Conservation (phyloP, 352 stramenopile genomes). For the Phytopythium delawarense region DNA sequence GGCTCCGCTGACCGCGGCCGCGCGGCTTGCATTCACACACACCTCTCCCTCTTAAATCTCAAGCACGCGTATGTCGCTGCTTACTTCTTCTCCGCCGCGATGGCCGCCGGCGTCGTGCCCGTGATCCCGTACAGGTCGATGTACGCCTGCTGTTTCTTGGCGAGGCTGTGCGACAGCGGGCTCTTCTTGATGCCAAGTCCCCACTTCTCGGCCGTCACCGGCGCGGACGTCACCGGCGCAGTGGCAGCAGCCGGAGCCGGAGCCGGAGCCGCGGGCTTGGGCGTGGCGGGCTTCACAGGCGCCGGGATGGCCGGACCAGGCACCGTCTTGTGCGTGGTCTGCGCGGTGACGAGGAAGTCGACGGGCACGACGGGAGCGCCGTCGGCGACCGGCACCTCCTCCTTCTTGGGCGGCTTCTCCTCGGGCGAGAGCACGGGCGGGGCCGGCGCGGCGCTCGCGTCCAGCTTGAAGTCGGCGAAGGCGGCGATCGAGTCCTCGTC, state of each 20-base stretch:
- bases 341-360: conserved; percentile 65
- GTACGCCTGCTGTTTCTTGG: conserved; percentile 85
- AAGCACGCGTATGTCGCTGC: not conserved
- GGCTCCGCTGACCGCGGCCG: not conserved
- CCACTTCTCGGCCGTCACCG: conserved; percentile 58
- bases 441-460: conserved; percentile 35
- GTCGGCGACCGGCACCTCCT: conserved; percentile 47
- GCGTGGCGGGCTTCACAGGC: conserved; percentile 19
- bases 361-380: conserved; percentile 45
- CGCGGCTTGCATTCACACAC: not conserved
- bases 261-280: conserved; percentile 14
- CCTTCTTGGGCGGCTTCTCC: conserved; percentile 65
- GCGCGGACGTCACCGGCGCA: conserved; percentile 5
- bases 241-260: conserved; percentile 6
- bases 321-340: conserved; percentile 51
- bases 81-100: conserved; percentile 38
- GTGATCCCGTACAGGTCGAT: conserved; percentile 79
- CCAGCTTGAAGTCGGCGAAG: conserved; percentile 76
- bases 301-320: conserved; percentile 35
- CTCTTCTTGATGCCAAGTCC: conserved; percentile 77
- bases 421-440: conserved; percentile 41
- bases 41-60: not conserved
- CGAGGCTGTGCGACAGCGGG: conserved; percentile 70
- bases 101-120: conserved; percentile 56
- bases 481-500: conserved; percentile 69